Evolutionary conservation across 371 early-diverging fungal species (phyloP).

Genomic region (Basidiobolus meristosporus): DNA sequence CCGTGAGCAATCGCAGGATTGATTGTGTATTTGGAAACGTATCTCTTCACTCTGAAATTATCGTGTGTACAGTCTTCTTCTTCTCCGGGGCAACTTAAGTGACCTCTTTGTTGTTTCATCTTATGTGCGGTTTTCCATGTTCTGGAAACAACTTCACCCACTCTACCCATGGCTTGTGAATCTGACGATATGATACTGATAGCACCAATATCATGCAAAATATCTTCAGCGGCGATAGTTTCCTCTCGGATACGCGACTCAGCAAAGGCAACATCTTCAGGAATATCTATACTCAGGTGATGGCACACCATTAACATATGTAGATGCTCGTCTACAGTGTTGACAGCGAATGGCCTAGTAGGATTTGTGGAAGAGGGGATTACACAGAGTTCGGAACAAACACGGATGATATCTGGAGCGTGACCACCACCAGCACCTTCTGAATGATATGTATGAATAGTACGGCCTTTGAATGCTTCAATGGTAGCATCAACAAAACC

Average conservation of each 20-base stretch:
- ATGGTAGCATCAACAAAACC: conserved; percentile 85
- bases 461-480: conserved; percentile 68
- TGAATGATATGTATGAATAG: conserved; percentile 85
- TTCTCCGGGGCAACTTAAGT: conserved; percentile 13
- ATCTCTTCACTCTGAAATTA: conserved; percentile 61
- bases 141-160: conserved; percentile 75
- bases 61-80: conserved; percentile 17
- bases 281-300: conserved; percentile 72
- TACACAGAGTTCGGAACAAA: conserved; percentile 63
- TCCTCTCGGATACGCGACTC: conserved; percentile 87
- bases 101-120: conserved; percentile 71
- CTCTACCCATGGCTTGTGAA: conserved; percentile 85
- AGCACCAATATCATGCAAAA: conserved; percentile 80
- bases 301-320: conserved; percentile 97
- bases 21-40: conserved; percentile 89
- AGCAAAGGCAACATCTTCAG: conserved; percentile 90
- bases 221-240: conserved; percentile 88
- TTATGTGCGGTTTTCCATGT: conserved; percentile 90
- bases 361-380: conserved; percentile 88
- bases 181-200: conserved; percentile 82
- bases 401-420: conserved; percentile 75
- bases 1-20: conserved; percentile 87
- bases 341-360: conserved; percentile 73
- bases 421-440: conserved; percentile 96
- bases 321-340: conserved; percentile 89